These are phyloP conservation scores for Catharanthus roseus DNA, from an alignment of 257 asterid species.

Conservation along the genomic window DNA sequence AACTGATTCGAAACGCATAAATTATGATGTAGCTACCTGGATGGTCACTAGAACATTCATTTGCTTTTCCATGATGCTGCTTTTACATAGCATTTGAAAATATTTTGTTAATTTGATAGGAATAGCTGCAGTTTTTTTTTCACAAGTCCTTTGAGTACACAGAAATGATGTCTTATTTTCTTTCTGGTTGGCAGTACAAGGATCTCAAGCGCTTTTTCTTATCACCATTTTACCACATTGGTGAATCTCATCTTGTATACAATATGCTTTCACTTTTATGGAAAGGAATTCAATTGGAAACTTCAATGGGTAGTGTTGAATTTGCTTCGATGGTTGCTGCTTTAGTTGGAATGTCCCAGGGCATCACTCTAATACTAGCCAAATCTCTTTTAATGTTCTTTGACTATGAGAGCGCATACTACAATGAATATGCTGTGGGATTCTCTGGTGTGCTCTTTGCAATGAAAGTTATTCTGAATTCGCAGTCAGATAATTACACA, in stretches of 20 bases:
- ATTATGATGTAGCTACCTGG: not conserved
- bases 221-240: constrained; percentile 76
- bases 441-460: constrained; percentile 94
- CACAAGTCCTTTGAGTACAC: not conserved
- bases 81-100: not conserved
- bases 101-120: not conserved
- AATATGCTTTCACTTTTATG: constrained; percentile 87
- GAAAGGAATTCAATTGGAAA: constrained; percentile 87
- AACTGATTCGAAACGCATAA: not conserved
- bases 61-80: not conserved
- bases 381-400: constrained; percentile 51
- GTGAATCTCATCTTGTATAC: constrained; percentile 81
- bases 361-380: constrained; percentile 64
- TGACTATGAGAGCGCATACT: constrained; percentile 57
- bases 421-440: constrained; percentile 74
- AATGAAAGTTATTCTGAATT: constrained; percentile 79
- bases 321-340: constrained; percentile 70
- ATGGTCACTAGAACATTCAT: not conserved
- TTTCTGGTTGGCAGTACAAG: constrained; percentile 55
- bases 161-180: not conserved
- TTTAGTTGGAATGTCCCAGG: constrained; percentile 75
- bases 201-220: constrained; percentile 71
- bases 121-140: not conserved
- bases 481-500: constrained; percentile 60
- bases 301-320: constrained; percentile 69